Conservation (phyloP, 164 flowering plant genomes). For the Brasenia schreberi region DNA sequence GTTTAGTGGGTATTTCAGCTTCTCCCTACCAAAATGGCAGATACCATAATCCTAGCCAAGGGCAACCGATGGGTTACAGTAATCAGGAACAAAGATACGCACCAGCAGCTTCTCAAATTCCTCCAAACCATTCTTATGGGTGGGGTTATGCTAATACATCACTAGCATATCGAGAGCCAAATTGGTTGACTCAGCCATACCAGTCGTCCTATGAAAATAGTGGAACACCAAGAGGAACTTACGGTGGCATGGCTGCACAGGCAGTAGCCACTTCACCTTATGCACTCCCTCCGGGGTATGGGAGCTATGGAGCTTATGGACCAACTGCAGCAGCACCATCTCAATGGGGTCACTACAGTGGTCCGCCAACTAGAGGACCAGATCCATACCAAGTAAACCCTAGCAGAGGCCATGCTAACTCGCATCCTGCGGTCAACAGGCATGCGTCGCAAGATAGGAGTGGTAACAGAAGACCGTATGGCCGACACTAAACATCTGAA, state of each 20-base stretch:
- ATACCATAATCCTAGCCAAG: slow-evolving; percentile 11
- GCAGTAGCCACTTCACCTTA: slow-evolving; percentile 4
- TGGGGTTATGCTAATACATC: slow-evolving; percentile 12
- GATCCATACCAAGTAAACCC: slow-evolving; percentile 11
- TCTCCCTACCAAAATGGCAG: slow-evolving; percentile 14
- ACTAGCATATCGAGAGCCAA: neutral
- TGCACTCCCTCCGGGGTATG: slow-evolving; percentile 12
- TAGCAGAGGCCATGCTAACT: slow-evolving; percentile 18
- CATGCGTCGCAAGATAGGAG: slow-evolving; percentile 28
- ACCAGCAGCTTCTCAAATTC: slow-evolving; percentile 3
- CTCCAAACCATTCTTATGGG: slow-evolving; percentile 12
- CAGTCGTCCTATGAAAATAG: neutral
- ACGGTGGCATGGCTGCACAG: slow-evolving; percentile 8
- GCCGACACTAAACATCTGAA: neutral
- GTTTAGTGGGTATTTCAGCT: slow-evolving; percentile 10
- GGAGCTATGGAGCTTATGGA: slow-evolving; percentile 17
- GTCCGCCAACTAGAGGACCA: slow-evolving; percentile 10
- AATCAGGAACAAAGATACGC: slow-evolving; percentile 7
- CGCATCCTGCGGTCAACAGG: slow-evolving; percentile 23
- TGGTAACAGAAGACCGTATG: slow-evolving; percentile 19
- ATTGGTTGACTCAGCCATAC: slow-evolving; percentile 3
- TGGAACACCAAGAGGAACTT: slow-evolving; percentile 1
- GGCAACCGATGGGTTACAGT: slow-evolving; percentile 11
- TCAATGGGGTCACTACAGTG: slow-evolving; percentile 1
- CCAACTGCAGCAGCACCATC: slow-evolving; percentile 6